These are phyloP conservation scores for Phyllosticta capitalensis DNA, from an alignment of 2,329 filamentous ascomycete genomes.

Conservation along the genomic window DNA sequence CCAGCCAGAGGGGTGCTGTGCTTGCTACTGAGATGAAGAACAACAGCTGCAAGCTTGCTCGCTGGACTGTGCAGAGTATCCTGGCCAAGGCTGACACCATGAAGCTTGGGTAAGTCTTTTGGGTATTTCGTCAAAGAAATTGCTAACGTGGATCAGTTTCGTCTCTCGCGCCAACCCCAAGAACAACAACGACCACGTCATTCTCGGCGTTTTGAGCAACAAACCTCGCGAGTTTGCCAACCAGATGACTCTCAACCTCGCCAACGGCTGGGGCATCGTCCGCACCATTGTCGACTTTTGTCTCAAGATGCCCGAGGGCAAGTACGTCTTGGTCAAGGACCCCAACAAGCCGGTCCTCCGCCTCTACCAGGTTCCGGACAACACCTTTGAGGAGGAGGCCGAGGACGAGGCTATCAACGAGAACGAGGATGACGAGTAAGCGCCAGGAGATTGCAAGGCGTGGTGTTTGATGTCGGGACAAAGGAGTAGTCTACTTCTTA, in stretches of 20 bases:
- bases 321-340: conserved; percentile 75
- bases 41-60: conserved; percentile 96
- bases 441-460: background rate
- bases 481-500: background rate
- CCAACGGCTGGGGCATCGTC: conserved; percentile 98
- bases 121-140: conserved; percentile 1
- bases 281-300: conserved; percentile 96
- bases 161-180: conserved; percentile 91
- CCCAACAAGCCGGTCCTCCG: conserved; percentile 94
- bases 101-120: conserved; percentile 75
- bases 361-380: conserved; percentile 79
- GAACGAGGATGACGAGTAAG: conserved; percentile 46
- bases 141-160: conserved; percentile 52
- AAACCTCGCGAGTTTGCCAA: conserved; percentile 94
- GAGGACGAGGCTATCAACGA: conserved; percentile 54
- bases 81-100: conserved; percentile 95
- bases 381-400: conserved; percentile 83
- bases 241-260: conserved; percentile 96
- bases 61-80: conserved; percentile 96
- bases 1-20: conserved; percentile 89
- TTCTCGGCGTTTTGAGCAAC: conserved; percentile 92
- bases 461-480: background rate
- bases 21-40: conserved; percentile 99
- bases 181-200: conserved; percentile 84
- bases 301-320: conserved; percentile 65